These are phyloP conservation scores for Xylaria arbuscula DNA, from an alignment of 2,329 filamentous ascomycete species.

Conservation along the genomic window DNA sequence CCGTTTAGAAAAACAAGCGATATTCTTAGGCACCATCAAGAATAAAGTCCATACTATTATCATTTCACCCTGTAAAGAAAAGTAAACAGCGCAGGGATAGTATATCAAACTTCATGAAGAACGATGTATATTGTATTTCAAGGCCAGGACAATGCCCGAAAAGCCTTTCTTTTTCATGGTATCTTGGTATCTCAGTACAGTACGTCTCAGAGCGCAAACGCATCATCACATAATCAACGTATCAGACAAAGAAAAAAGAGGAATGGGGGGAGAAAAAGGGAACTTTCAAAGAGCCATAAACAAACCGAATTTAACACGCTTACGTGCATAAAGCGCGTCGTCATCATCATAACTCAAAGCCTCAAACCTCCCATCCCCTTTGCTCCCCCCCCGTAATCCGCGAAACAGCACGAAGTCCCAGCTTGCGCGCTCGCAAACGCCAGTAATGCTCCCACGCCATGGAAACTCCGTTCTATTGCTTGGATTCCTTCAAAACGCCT, in stretches of 20 bases:
- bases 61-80: background rate
- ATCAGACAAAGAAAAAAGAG: constrained; percentile 12
- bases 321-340: constrained; percentile 19
- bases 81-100: background rate
- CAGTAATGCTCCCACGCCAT: constrained; percentile 15
- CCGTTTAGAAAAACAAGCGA: background rate
- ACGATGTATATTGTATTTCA: constrained; percentile 22
- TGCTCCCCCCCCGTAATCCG: background rate
- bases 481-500: constrained; percentile 32
- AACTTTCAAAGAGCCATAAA: background rate
- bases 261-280: background rate
- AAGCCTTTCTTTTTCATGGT: constrained; percentile 20
- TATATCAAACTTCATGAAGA: constrained; percentile 9
- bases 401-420: constrained; percentile 19
- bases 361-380: background rate
- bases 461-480: constrained; percentile 26
- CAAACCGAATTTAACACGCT: constrained; percentile 20
- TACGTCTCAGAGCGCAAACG: constrained; percentile 19
- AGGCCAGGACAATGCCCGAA: constrained; percentile 17
- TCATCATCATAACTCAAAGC: constrained; percentile 23
- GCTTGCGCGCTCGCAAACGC: constrained; percentile 25
- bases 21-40: background rate
- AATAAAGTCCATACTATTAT: background rate
- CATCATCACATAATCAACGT: constrained; percentile 20
- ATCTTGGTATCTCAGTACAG: constrained; percentile 28